phyloP scores from a whole-genome alignment of 2,329 filamentous ascomycete genomes.

The Ophiosphaerella korrae region DNA sequence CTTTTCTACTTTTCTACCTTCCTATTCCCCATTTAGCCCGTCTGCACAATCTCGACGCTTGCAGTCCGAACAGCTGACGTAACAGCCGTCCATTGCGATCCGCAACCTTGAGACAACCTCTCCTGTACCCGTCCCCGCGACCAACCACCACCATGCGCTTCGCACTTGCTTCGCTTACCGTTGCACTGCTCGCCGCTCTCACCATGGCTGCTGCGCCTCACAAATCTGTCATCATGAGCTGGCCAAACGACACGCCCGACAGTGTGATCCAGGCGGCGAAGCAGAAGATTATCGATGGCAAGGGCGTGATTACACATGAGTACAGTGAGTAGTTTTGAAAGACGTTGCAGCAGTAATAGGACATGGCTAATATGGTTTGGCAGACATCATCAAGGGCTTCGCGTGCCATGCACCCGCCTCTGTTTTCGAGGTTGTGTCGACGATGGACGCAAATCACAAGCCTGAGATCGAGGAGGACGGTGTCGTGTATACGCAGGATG shows the following conservation, averaged over 20 bases:
- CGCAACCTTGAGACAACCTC: background rate
- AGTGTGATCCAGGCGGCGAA: conserved; percentile 73
- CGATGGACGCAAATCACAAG: conserved; percentile 64
- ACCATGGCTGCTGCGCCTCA: conserved; percentile 65
- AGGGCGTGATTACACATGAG: conserved; percentile 78
- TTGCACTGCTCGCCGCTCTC: conserved; percentile 63
- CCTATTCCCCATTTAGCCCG: background rate
- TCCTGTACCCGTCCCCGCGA: background rate
- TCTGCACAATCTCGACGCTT: background rate
- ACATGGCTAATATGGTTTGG: background rate
- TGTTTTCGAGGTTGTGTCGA: conserved; percentile 69
- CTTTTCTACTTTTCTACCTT: conserved; percentile 3
- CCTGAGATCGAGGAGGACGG: conserved; percentile 79
- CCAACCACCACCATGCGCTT: conserved; percentile 65
- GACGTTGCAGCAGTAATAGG: background rate
- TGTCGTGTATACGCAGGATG: conserved; percentile 57
- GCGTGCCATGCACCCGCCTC: conserved; percentile 73
- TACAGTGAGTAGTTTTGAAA: conserved; percentile 55
- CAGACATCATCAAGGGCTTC: conserved; percentile 68
- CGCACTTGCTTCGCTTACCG: conserved; percentile 61
- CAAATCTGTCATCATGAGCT: conserved; percentile 80
- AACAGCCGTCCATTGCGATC: background rate
- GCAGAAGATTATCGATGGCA: conserved; percentile 67
- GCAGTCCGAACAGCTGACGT: background rate
- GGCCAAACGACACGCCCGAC: conserved; percentile 70